Evolutionary conservation across 805 yeast genomes (phyloP).

Genomic region (Yueomyces sinensis): DNA sequence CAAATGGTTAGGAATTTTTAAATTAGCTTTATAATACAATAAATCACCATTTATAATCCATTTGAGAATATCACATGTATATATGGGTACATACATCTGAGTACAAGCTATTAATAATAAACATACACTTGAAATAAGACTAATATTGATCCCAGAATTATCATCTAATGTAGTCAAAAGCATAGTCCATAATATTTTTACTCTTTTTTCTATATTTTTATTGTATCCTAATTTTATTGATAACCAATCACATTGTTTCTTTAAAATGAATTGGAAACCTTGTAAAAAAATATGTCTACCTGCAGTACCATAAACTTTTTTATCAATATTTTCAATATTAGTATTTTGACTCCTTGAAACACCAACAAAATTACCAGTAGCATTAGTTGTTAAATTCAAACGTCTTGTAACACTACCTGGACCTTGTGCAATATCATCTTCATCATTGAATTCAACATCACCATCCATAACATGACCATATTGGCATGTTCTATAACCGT

Average conservation of each 20-base stretch:
- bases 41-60: slow-evolving; percentile 31
- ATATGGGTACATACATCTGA: slow-evolving; percentile 36
- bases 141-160: slow-evolving; percentile 4
- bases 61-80: slow-evolving; percentile 33
- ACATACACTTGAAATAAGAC: slow-evolving; percentile 19
- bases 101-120: slow-evolving; percentile 40
- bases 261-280: slow-evolving; percentile 38
- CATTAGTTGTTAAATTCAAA: slow-evolving; percentile 36
- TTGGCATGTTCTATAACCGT: slow-evolving; percentile 77
- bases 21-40: slow-evolving; percentile 34
- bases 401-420: slow-evolving; percentile 40
- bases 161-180: slow-evolving; percentile 9
- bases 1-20: slow-evolving; percentile 28
- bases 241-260: slow-evolving; percentile 33
- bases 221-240: slow-evolving; percentile 23
- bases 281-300: slow-evolving; percentile 33
- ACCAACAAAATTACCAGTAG: slow-evolving; percentile 25
- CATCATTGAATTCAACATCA: slow-evolving; percentile 66
- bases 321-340: slow-evolving; percentile 7
- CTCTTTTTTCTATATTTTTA: slow-evolving; percentile 18
- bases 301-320: slow-evolving; percentile 33
- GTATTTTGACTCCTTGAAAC: slow-evolving; percentile 15
- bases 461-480: slow-evolving; percentile 85
- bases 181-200: slow-evolving; percentile 28
- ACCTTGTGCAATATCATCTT: slow-evolving; percentile 45